These are phyloP conservation scores for Chrysanthemum seticuspe DNA, from an alignment of 129 eudicot genomes.

Conservation along the genomic window DNA sequence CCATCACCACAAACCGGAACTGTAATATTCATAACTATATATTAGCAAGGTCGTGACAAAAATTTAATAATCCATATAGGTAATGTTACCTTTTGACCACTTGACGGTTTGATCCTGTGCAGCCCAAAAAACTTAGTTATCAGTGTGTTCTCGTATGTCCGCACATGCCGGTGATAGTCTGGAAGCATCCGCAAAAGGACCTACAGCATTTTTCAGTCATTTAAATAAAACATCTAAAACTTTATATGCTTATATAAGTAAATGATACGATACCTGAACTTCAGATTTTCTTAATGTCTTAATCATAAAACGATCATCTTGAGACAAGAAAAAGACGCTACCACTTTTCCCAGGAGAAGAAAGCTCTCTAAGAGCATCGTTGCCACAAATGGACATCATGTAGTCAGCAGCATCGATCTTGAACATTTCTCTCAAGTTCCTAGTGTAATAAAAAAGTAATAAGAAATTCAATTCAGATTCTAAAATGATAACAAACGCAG, in stretches of 20 bases:
- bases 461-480: background rate
- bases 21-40: conserved; percentile 34
- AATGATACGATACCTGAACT: conserved; percentile 64
- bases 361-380: conserved; percentile 90
- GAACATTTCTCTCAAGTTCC: conserved; percentile 97
- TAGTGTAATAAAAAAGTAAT: conserved; percentile 20
- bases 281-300: conserved; percentile 89
- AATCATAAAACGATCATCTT: conserved; percentile 96
- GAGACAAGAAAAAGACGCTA: conserved; percentile 90
- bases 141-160: conserved; percentile 78
- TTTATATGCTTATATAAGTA: background rate
- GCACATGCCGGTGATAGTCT: conserved; percentile 74
- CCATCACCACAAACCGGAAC: conserved; percentile 99
- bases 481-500: background rate
- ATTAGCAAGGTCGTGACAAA: conserved; percentile 7
- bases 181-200: conserved; percentile 97
- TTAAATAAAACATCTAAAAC: too few relatives aligned
- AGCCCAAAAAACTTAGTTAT: conserved; percentile 95
- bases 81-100: conserved; percentile 87
- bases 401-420: conserved; percentile 96
- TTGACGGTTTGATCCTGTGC: conserved; percentile 83
- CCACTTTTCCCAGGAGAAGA: conserved; percentile 99
- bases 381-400: conserved; percentile 99
- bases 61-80: background rate
- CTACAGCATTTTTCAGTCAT: conserved; percentile 27